Conservation (phyloP, 2,329 filamentous ascomycete species). For the Microdochium bolleyi region DNA sequence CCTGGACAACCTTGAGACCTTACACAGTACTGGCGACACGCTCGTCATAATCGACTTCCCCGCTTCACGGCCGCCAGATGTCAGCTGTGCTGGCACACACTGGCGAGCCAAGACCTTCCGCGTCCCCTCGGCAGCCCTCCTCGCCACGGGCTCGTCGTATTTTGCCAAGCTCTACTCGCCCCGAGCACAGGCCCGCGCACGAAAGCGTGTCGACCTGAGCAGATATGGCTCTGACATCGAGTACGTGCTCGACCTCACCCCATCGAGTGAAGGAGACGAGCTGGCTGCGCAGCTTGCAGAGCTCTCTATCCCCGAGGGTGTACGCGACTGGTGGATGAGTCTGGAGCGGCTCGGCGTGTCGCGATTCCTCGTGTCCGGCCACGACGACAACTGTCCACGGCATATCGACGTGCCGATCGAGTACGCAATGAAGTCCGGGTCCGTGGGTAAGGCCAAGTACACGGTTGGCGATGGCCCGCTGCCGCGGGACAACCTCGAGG, state of each 20-base stretch:
- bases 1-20: slow-evolving; percentile 1
- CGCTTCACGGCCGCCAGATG: slow-evolving; percentile 2
- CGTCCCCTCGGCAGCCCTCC: slow-evolving; percentile 37
- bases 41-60: slow-evolving; percentile 33
- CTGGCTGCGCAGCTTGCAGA: slow-evolving; percentile 50
- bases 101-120: slow-evolving; percentile 28
- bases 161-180: slow-evolving; percentile 37
- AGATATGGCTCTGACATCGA: slow-evolving; percentile 35
- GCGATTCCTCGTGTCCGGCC: slow-evolving; percentile 31
- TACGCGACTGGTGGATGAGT: slow-evolving; percentile 46
- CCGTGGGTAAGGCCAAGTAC: too few relatives aligned
- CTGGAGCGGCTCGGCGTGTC: slow-evolving; percentile 27
- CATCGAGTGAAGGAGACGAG: slow-evolving; percentile 53
- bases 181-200: slow-evolving; percentile 28
- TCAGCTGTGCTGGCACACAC: slow-evolving; percentile 23
- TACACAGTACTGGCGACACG: slow-evolving; percentile 27
- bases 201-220: slow-evolving; percentile 26
- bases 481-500: slow-evolving; percentile 15
- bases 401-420: slow-evolving; percentile 9
- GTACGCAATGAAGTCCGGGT: not conserved
- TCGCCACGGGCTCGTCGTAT: slow-evolving; percentile 34
- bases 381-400: slow-evolving; percentile 31
- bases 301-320: slow-evolving; percentile 46
- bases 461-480: not conserved
- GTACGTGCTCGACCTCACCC: slow-evolving; percentile 57